These are phyloP conservation scores for Chenopodium berlandieri DNA, from an alignment of 148 eudicot species.

Conservation along the genomic window DNA sequence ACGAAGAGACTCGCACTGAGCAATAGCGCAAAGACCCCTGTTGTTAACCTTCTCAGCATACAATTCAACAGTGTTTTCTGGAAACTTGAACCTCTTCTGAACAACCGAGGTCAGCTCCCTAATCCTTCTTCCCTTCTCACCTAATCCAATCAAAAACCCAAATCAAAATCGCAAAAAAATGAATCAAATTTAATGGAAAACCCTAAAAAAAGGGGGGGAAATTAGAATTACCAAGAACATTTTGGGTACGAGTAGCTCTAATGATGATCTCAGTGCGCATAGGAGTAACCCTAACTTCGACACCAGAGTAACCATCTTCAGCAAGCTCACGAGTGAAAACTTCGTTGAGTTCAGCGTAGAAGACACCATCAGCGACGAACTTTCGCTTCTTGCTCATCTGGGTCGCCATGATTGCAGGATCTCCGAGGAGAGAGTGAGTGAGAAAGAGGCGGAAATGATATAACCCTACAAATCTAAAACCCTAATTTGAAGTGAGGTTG, in stretches of 20 bases:
- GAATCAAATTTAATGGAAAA: not conserved
- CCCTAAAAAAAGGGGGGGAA: not conserved
- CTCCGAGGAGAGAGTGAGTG: not conserved
- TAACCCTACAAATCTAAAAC: not conserved
- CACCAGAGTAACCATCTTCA: conserved; percentile 92
- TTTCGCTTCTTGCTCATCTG: conserved; percentile 79
- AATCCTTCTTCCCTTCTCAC: conserved; percentile 86
- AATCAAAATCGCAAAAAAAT: not conserved
- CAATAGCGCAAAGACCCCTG: conserved; percentile 80
- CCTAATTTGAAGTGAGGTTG: conserved; percentile 1
- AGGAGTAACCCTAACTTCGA: conserved; percentile 88
- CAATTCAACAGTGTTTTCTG: conserved; percentile 75
- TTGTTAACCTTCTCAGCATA: conserved; percentile 90
- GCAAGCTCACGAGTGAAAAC: conserved; percentile 73
- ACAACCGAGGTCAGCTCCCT: conserved; percentile 77
- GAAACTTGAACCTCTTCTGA: conserved; percentile 76
- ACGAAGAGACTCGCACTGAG: conserved; percentile 76
- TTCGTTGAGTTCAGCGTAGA: conserved; percentile 79
- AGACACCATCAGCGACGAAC: conserved; percentile 87
- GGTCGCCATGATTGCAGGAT: conserved; percentile 47
- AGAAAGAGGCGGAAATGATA: not conserved
- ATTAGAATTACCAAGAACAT: conserved; percentile 57
- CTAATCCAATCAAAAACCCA: conserved; percentile 22
- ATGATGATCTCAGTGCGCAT: conserved; percentile 90
- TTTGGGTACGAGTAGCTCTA: conserved; percentile 84